Base-by-base conservation (phyloP, 169 alveolate species). In the Eimeria tenella region DNA sequence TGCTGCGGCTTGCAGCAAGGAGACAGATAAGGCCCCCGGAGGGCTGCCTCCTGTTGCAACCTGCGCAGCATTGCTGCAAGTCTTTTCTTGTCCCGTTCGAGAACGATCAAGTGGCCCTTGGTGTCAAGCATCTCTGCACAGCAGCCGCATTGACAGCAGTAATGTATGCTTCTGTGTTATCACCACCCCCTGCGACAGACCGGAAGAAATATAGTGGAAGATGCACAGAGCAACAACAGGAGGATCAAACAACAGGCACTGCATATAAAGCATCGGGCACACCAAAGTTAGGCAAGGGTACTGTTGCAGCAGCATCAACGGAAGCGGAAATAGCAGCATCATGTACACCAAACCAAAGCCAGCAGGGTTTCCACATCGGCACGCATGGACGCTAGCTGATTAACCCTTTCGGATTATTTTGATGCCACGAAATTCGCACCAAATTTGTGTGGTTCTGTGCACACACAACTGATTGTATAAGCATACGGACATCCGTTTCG, bases 11-110 rank as follows among this genome's bases (percentile, higher is more conserved):
- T 52, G 88, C 88, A 50, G 88, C 88, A 52, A 17, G 84, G 84
- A 31, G 84, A 74, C 55, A 74, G 71, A 49, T 79, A 53, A 10
- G 71, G 70, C 71, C 70, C 63, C 71, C 70, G 63, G 42, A 52
- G 71, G 55, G n/a, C 71, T 19, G 71, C 70, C 71, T 79, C 71
- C 63, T 50, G 63, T 68, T 79, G 88, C 50, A 52, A 68, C 23
- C 63, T 79, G 15, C 63, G 62, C 70, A 79, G 63, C 63, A 79
- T 21, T 53, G 88, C 70, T 50, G 88, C 70, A 21, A 53, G 71
- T 7, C 71, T 9, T 58, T 79, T 79, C 17, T 31, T 17, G 50
- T 50, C 88, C 25, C 71, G 19, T 58, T 50, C 88, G 19, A 53
- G 71, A 6, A 21, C 56, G 70, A 52, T 53, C 52, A 53, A 15